Evolutionary conservation across 768 basidiomycete genomes (phyloP).

Genomic region (Austroboletus eburneus): DNA sequence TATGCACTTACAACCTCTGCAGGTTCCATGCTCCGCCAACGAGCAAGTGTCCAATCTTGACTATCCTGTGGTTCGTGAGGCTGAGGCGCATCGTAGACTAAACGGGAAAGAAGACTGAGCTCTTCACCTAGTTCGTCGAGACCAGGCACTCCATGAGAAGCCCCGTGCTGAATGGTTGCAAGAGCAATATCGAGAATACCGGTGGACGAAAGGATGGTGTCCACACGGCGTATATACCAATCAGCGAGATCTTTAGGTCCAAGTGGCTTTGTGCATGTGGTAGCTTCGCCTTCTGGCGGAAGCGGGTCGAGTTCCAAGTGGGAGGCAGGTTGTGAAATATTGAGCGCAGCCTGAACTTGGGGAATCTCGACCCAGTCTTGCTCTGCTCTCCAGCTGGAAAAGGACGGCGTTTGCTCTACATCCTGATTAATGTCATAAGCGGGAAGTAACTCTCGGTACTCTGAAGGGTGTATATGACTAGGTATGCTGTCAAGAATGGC

Average conservation of each 20-base stretch:
- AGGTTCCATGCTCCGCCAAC: slow-evolving; percentile 70
- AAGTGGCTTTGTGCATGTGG: slow-evolving; percentile 7
- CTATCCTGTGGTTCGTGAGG: slow-evolving; percentile 35
- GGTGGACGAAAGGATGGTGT: slow-evolving; percentile 54
- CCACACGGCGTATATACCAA: slow-evolving; percentile 76
- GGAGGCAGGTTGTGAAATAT: slow-evolving; percentile 20
- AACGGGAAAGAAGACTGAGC: slow-evolving; percentile 75
- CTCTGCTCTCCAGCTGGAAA: slow-evolving; percentile 46
- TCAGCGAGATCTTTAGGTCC: slow-evolving; percentile 40
- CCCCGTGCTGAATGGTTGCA: slow-evolving; percentile 79
- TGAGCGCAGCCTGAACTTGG: slow-evolving; percentile 41
- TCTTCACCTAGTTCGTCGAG: slow-evolving; percentile 92
- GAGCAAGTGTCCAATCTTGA: slow-evolving; percentile 72
- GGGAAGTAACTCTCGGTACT: slow-evolving; percentile 62
- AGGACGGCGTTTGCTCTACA: slow-evolving; percentile 35
- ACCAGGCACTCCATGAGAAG: slow-evolving; percentile 68
- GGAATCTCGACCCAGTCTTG: slow-evolving; percentile 57
- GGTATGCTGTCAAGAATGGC: slow-evolving; percentile 71
- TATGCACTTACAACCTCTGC: slow-evolving; percentile 68
- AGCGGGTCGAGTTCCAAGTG: slow-evolving; percentile 9
- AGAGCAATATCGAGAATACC: slow-evolving; percentile 82
- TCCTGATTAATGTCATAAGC: slow-evolving; percentile 47
- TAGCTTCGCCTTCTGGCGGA: slow-evolving; percentile 7
- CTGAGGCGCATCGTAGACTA: slow-evolving; percentile 78
- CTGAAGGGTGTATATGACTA: slow-evolving; percentile 60